phyloP scores from a whole-genome alignment of 2,329 filamentous ascomycete genomes.

The Ustulina deusta region DNA sequence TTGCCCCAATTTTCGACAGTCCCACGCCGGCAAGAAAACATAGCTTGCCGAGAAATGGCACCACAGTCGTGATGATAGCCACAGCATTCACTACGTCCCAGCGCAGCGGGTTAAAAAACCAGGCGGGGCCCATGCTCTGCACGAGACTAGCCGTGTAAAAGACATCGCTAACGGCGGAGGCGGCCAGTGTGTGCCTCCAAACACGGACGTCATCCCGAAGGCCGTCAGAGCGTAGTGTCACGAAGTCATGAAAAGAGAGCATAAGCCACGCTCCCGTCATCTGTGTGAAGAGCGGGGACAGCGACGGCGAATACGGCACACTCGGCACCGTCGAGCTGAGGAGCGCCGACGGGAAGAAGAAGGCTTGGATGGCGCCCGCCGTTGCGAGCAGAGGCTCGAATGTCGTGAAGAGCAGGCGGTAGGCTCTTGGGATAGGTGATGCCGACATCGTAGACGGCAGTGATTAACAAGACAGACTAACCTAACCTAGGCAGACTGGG shows the following conservation, averaged over 20 bases:
- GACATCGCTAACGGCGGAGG: constrained; percentile 41
- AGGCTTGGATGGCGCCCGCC: constrained; percentile 37
- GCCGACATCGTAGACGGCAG: constrained; percentile 23
- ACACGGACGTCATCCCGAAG: constrained; percentile 30
- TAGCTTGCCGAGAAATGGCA: constrained; percentile 41
- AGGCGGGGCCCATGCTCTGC: constrained; percentile 37
- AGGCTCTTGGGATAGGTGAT: constrained; percentile 38
- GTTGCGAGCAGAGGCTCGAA: constrained; percentile 41
- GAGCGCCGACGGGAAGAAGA: constrained; percentile 35
- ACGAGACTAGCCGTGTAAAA: constrained; percentile 40
- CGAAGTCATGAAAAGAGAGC: constrained; percentile 42
- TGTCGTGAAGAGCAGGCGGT: constrained; percentile 41
- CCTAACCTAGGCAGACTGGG: not conserved
- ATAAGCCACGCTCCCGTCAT: constrained; percentile 43
- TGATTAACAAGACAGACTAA: not conserved
- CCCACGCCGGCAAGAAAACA: constrained; percentile 41
- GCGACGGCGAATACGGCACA: constrained; percentile 36
- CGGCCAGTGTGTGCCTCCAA: constrained; percentile 42
- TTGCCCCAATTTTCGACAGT: constrained; percentile 14
- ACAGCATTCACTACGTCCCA: constrained; percentile 35
- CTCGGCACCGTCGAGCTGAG: constrained; percentile 32
- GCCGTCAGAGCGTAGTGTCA: constrained; percentile 34
- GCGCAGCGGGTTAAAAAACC: constrained; percentile 38
- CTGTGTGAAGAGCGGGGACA: constrained; percentile 41
- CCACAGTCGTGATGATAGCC: constrained; percentile 37